phyloP scores from a whole-genome alignment of 805 yeast genomes.

The Nematodospora valgi region DNA sequence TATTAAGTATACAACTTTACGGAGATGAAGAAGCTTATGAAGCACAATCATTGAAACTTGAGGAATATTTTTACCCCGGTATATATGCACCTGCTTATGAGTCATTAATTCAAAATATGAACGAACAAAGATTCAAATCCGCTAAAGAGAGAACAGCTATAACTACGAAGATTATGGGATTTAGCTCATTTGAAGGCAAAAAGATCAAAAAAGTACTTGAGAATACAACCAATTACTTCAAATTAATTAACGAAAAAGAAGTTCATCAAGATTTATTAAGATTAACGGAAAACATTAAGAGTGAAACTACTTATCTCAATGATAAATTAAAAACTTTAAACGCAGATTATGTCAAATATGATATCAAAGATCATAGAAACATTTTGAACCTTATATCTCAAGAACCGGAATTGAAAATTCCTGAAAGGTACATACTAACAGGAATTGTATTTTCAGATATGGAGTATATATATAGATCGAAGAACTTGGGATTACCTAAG shows the following conservation, averaged over 20 bases:
- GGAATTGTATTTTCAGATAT: slow-evolving; percentile 31
- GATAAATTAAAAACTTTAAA: slow-evolving; percentile 18
- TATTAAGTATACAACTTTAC: slow-evolving; percentile 27
- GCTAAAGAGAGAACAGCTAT: slow-evolving; percentile 15
- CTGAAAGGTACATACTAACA: slow-evolving; percentile 22
- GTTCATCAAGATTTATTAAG: slow-evolving; percentile 15
- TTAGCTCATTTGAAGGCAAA: slow-evolving; percentile 40
- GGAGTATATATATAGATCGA: slow-evolving; percentile 24
- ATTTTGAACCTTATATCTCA: slow-evolving; percentile 12
- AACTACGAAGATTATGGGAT: slow-evolving; percentile 25
- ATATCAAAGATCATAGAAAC: slow-evolving; percentile 19
- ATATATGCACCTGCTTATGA: slow-evolving; percentile 24
- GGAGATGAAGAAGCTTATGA: slow-evolving; percentile 22
- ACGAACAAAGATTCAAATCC: slow-evolving; percentile 13
- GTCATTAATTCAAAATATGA: slow-evolving; percentile 19
- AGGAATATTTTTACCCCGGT: slow-evolving; percentile 34
- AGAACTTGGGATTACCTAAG: slow-evolving; percentile 5
- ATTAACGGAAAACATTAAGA: slow-evolving; percentile 18
- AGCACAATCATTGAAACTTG: slow-evolving; percentile 20
- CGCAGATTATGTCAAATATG: slow-evolving; percentile 14
- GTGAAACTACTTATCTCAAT: slow-evolving; percentile 14
- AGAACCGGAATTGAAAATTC: slow-evolving; percentile 8
- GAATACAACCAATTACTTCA: slow-evolving; percentile 19
- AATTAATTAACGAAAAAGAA: slow-evolving; percentile 10
- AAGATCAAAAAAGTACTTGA: slow-evolving; percentile 24